These are phyloP conservation scores for Andrographis paniculata DNA, from an alignment of 305 asterid species.

Conservation along the genomic window DNA sequence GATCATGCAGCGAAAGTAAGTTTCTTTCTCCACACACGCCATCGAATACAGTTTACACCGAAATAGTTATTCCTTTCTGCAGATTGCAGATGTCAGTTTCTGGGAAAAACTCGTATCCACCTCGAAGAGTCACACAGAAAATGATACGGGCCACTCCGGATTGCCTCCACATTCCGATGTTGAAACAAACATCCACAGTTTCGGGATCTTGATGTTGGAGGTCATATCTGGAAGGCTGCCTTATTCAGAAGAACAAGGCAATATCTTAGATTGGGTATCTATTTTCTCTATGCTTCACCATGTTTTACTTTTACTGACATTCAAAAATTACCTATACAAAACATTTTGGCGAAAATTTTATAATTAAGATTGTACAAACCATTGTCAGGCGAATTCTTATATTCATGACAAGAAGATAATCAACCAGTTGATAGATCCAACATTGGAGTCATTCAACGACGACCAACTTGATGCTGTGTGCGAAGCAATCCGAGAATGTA, in stretches of 20 bases:
- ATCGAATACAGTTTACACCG: neutral
- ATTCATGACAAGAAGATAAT: constrained; percentile 36
- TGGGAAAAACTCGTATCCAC: constrained; percentile 53
- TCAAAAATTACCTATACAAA: neutral
- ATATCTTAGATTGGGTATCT: constrained; percentile 54
- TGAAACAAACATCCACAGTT: constrained; percentile 56
- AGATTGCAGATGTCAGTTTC: constrained; percentile 58
- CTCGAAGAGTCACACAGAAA: constrained; percentile 26
- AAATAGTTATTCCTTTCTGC: constrained; percentile 11
- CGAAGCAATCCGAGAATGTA: constrained; percentile 57
- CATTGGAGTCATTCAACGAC: constrained; percentile 53
- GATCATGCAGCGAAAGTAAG: constrained; percentile 94
- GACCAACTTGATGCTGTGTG: constrained; percentile 57
- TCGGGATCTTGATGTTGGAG: constrained; percentile 77
- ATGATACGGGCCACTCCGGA: constrained; percentile 35
- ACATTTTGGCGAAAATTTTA: neutral
- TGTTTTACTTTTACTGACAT: neutral
- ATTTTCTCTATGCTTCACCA: neutral
- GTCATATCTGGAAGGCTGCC: constrained; percentile 59
- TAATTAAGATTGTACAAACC: constrained; percentile 5
- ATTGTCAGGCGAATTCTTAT: constrained; percentile 43
- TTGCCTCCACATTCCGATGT: constrained; percentile 41
- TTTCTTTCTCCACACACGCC: neutral
- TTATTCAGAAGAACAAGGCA: constrained; percentile 46
- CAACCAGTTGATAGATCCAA: constrained; percentile 48